A percentile compares a stretch with the other conserved stretches of the same genome.
Evolutionary conservation across 2,329 filamentous ascomycete species (phyloP).

Genomic region (Pezicula rhizophila): DNA sequence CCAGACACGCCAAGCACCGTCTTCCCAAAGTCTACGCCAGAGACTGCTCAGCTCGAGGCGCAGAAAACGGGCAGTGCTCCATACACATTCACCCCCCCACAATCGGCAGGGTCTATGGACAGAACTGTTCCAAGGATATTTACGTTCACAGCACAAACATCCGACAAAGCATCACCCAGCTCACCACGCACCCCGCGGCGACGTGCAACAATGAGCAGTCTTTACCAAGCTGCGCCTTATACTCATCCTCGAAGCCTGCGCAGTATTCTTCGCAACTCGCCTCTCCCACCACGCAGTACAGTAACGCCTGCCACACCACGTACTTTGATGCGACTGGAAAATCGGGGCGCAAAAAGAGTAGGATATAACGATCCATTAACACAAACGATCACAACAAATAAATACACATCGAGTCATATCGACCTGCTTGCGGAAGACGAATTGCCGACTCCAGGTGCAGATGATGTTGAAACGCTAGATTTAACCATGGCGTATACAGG

Average conservation of each 20-base stretch:
- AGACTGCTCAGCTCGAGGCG: conserved; percentile 11
- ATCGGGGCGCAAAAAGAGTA: conserved; percentile 42
- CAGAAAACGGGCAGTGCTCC: conserved; percentile 12
- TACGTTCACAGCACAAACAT: conserved; percentile 19
- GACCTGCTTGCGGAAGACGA: conserved; percentile 54
- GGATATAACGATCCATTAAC: conserved; percentile 57
- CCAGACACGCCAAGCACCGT: conserved; percentile 26
- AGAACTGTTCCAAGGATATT: conserved; percentile 16
- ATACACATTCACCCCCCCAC: conserved; percentile 27
- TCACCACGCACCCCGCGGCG: conserved; percentile 35
- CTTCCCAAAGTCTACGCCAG: conserved; percentile 15
- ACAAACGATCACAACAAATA: conserved; percentile 57
- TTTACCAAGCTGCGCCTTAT: conserved; percentile 40
- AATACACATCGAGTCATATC: conserved; percentile 54
- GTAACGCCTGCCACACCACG: conserved; percentile 47
- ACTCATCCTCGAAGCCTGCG: conserved; percentile 52
- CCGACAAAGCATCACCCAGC: conserved; percentile 13
- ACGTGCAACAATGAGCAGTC: conserved; percentile 28
- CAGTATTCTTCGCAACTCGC: conserved; percentile 62
- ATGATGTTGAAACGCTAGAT: conserved; percentile 40
- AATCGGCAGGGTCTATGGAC: conserved; percentile 24
- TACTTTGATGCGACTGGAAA: conserved; percentile 47
- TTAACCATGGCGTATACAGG: conserved; percentile 44
- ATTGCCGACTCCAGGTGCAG: conserved; percentile 16
- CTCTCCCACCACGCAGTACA: conserved; percentile 47